phyloP scores from a whole-genome alignment of 2,329 filamentous ascomycete species.

The Allantophomopsis cytisporea region DNA sequence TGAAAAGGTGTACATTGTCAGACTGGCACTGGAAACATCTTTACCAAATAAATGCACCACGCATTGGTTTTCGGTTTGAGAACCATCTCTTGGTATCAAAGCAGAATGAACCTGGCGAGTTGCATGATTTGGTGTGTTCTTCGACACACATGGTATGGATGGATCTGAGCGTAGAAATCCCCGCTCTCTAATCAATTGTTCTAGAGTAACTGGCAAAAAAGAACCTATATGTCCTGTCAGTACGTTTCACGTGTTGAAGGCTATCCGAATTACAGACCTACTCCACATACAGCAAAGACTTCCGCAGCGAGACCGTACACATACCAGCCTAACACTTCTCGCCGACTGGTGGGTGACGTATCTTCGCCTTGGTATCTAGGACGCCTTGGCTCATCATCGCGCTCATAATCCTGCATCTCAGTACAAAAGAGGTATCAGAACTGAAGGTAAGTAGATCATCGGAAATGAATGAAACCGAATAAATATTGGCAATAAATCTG shows the following conservation, averaged over 20 bases:
- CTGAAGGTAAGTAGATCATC: too few species aligned
- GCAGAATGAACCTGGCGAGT: conserved; percentile 33
- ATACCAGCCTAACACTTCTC: conserved; percentile 88
- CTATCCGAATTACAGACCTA: conserved; percentile 38
- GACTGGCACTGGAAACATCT: conserved; percentile 89
- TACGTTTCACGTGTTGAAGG: not conserved
- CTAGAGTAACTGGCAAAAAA: conserved; percentile 88
- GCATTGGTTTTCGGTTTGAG: conserved; percentile 31
- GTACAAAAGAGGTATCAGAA: too few species aligned
- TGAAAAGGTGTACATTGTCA: conserved; percentile 97
- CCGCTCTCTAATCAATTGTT: conserved; percentile 80
- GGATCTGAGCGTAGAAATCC: conserved; percentile 71
- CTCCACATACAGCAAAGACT: conserved; percentile 84
- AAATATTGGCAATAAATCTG: too few species aligned
- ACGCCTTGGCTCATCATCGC: not conserved
- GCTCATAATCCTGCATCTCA: too few species aligned
- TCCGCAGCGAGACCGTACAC: conserved; percentile 91
- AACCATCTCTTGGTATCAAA: conserved; percentile 18
- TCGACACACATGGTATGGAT: conserved; percentile 19
- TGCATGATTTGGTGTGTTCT: conserved; percentile 25
- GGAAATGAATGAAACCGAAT: too few species aligned
- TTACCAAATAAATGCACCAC: conserved; percentile 68
- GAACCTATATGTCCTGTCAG: conserved; percentile 40
- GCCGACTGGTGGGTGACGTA: conserved; percentile 65
- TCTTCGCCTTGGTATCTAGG: conserved; percentile 70